A percentile compares a stretch with the other conserved stretches of the same genome.
phyloP scores from a whole-genome alignment of 1,284 basidiomycete species.

The Boletus sp. region DNA sequence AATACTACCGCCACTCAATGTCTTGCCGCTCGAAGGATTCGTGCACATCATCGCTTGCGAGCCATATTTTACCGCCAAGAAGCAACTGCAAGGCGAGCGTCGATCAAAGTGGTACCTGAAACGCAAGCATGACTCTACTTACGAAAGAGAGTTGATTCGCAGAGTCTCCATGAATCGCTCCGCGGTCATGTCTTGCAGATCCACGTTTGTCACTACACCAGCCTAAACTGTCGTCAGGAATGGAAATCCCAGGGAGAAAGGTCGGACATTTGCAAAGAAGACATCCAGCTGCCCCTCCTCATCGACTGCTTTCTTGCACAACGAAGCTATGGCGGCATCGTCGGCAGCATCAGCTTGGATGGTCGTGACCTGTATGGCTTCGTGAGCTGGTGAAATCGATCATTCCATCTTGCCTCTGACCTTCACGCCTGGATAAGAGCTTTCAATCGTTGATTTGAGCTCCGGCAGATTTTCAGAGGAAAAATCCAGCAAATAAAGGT shows the following conservation, averaged over 20 bases:
- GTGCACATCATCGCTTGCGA: constrained; percentile 75
- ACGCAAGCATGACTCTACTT: constrained; percentile 26
- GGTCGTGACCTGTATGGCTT: constrained; percentile 55
- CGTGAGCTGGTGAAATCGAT: constrained; percentile 9
- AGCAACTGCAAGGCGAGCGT: constrained; percentile 53
- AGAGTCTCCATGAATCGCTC: constrained; percentile 74
- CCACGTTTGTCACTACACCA: constrained; percentile 49
- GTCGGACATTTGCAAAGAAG: constrained; percentile 87
- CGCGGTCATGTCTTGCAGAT: constrained; percentile 53
- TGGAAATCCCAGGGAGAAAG: not conserved
- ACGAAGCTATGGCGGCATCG: constrained; percentile 60
- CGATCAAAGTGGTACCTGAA: not conserved
- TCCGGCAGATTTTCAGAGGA: constrained; percentile 66
- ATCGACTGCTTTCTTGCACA: constrained; percentile 70
- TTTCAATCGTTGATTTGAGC: constrained; percentile 65
- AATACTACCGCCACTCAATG: constrained; percentile 73
- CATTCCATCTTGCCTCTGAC: constrained; percentile 36
- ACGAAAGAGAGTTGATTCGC: constrained; percentile 83
- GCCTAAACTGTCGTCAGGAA: constrained; percentile 45
- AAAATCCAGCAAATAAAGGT: constrained; percentile 84
- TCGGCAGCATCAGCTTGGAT: constrained; percentile 82
- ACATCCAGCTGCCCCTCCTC: constrained; percentile 88
- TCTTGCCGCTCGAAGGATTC: constrained; percentile 63
- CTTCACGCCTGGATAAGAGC: constrained; percentile 75
- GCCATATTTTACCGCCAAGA: constrained; percentile 87